Conservation (phyloP, 2,329 filamentous ascomycete species). For the Claviceps maximensis region DNA sequence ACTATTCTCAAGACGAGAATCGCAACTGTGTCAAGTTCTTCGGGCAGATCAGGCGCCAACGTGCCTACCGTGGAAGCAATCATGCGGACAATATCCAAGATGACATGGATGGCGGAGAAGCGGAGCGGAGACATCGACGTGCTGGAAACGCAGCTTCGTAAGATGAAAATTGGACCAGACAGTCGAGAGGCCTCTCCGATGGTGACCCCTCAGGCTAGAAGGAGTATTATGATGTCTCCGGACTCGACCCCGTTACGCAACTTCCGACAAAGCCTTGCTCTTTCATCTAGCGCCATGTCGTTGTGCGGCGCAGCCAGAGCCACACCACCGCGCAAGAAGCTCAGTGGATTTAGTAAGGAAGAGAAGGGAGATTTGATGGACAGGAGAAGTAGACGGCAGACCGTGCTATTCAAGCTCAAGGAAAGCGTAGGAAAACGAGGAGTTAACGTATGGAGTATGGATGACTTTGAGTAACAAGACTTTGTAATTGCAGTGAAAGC, state of each 20-base stretch:
- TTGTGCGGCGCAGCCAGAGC: conserved; percentile 25
- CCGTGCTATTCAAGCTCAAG: conserved; percentile 38
- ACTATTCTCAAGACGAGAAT: conserved; percentile 69
- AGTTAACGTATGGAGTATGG: conserved; percentile 35
- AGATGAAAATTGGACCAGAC: conserved; percentile 41
- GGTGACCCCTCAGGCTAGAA: conserved; percentile 24
- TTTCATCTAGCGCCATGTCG: conserved; percentile 23
- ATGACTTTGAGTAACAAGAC: conserved; percentile 27
- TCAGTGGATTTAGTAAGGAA: conserved; percentile 44
- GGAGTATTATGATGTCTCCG: conserved; percentile 28
- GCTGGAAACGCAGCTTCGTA: conserved; percentile 74
- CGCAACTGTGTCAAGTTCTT: conserved; percentile 39
- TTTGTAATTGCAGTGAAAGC: neutral
- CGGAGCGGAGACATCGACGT: conserved; percentile 84
- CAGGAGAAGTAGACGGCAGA: conserved; percentile 38
- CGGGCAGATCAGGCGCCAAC: conserved; percentile 31
- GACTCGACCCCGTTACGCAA: conserved; percentile 28
- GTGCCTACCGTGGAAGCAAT: conserved; percentile 85
- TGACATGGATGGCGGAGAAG: conserved; percentile 87
- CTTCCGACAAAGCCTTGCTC: conserved; percentile 27
- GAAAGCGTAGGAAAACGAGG: conserved; percentile 35
- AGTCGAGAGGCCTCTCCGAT: conserved; percentile 32
- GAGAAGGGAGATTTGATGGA: conserved; percentile 45
- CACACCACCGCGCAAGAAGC: conserved; percentile 45
- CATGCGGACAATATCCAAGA: conserved; percentile 78